Evolutionary conservation across 192 early-diverging fungal genomes (phyloP).

Genomic region (Linnemannia zychae): DNA sequence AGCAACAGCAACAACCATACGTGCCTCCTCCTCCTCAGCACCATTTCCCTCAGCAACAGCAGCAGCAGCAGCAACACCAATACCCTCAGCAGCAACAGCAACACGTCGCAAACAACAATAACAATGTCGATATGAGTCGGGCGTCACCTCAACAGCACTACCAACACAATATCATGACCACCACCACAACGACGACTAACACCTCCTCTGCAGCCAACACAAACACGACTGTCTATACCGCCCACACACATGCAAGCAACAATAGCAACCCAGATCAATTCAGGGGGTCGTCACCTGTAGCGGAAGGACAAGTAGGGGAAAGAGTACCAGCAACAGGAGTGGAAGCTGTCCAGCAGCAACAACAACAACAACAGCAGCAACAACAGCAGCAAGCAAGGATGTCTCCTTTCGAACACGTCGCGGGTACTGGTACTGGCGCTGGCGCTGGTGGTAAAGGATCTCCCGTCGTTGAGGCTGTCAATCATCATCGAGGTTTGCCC

Average conservation of each 20-base stretch:
- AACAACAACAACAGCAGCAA: constrained; percentile 2
- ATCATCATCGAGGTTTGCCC: constrained; percentile 12
- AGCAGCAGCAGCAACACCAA: constrained; percentile 6
- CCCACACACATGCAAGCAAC: not conserved
- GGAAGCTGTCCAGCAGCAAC: not conserved
- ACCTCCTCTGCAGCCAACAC: not conserved
- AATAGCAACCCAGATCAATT: not conserved
- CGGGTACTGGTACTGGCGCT: not conserved
- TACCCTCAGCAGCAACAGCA: not conserved
- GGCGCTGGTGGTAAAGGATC: constrained; percentile 11
- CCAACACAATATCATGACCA: not conserved
- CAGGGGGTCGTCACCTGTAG: not conserved
- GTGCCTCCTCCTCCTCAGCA: not conserved
- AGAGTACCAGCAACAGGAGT: not conserved
- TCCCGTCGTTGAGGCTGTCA: constrained; percentile 25
- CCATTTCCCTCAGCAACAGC: not conserved
- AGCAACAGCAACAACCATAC: constrained; percentile 6
- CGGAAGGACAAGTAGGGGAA: not conserved
- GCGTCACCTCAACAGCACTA: not conserved
- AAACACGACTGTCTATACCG: not conserved
- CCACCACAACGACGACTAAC: not conserved
- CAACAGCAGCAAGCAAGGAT: not conserved
- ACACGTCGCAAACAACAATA: constrained; percentile 7
- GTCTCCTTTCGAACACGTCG: not conserved
- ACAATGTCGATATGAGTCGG: not conserved